Evolutionary conservation across 2,329 filamentous ascomycete genomes (phyloP), one percentile per base, ranked within the genome.

Genomic region (Purpureocillium lavendulum): DNA sequence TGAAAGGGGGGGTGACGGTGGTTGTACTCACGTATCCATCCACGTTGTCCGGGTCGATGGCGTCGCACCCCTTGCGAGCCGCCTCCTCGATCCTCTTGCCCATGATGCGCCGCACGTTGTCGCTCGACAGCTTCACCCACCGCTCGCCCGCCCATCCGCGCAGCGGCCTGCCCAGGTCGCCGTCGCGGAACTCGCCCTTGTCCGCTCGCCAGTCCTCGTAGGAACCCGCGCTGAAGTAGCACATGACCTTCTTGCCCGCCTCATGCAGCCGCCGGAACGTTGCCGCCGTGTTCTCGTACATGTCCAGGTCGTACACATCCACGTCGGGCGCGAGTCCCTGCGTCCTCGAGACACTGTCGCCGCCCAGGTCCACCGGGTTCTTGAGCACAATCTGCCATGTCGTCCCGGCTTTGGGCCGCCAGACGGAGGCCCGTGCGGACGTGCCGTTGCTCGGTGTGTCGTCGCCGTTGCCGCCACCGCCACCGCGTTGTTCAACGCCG

Each of bases 211-310:
- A 76, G 38, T 76, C 55, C 58, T 87, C 83, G 49, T 73, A 84
- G 7, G 75, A 80, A 1, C 83, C 83, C 0, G 80, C 81, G 38
- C 77, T 82, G 62, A 87, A 87, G 60, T 87, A 87, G 64, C 83
- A 87, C 42, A 87, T 80, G 39, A 85, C 74, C 45, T 73, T 77
- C 52, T 74, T 74, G 8, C 70, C 72, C 6, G 62, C 56, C 37
- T 72, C 75, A 41, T 70, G 64, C 55, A 81, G 77, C 11, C 79
- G 63, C 43, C 77, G 67, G 42, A 83, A 54, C 2, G 56, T 57
- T 12, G 46, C 38, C 2, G 41, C 45, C 18, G 52, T 38, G 48
- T 65, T 78, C 54, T 82, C 78, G 55, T 73, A 82, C 33, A 82
- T 58, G 11, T 71, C 65, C 1, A 79, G 39, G 44, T 65, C 61